Base-by-base conservation (phyloP, 768 basidiomycete genomes). In the Kondoa malvinella region DNA sequence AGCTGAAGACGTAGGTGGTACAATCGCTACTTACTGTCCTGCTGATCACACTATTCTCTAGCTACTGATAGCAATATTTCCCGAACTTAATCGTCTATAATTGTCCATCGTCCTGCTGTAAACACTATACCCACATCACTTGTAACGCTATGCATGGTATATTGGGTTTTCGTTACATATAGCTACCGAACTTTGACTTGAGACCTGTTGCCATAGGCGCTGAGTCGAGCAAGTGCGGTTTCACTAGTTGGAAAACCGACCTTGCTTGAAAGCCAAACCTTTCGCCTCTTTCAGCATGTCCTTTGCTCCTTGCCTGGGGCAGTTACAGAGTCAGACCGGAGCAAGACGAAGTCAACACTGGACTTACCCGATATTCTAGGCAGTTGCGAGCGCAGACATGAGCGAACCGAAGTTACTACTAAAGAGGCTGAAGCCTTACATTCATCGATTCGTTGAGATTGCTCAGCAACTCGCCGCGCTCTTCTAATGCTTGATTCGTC, bases 391-490 rank as follows among this genome's bases (percentile, higher is more conserved):
- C n/a, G n/a, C n/a, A n/a, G n/a, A n/a, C n/a, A n/a, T n/a, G n/a
- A n/a, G n/a, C n/a, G n/a, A n/a, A n/a, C n/a, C n/a, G n/a, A n/a
- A n/a, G n/a, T n/a, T n/a, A n/a, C n/a, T n/a, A n/a, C n/a, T n/a
- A n/a, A n/a, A n/a, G n/a, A n/a, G n/a, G n/a, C n/a, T n/a, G n/a
- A n/a, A n/a, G n/a, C n/a, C n/a, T n/a, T n/a, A n/a, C n/a, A 32
- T 68, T 66, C n/a, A 74, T 67, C 2, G 68, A 67, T 29, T 74
- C 72, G 34, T 69, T 67, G n/a, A 74, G 33, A 59, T 66, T 65
- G 29, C 60, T 63, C 3, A 74, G 68, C n/a, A 68, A 62, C 62
- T 74, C 71, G 14, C 70, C 72, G 2, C 74, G 64, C 66, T 72
- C 66, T 64, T 70, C 66, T 25, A 74, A 66, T 1, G 74, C 74